Conservation (phyloP, 2,329 filamentous ascomycete genomes). For the Xylaria sp. region DNA sequence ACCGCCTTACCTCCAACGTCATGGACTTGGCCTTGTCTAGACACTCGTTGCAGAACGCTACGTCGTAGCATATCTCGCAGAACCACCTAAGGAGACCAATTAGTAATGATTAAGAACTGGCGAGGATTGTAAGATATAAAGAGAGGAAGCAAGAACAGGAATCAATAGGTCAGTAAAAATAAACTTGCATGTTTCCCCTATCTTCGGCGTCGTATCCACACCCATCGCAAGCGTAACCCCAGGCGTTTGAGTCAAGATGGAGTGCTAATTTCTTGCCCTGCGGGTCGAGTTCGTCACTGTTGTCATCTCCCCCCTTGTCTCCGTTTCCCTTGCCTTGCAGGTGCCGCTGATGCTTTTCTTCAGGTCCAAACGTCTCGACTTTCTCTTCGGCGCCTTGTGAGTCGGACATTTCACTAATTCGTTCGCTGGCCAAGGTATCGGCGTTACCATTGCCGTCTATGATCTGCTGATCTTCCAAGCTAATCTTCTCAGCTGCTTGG, state of each 20-base stretch:
- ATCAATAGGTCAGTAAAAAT: neutral
- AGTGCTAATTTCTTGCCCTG: constrained; percentile 7
- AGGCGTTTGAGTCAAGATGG: constrained; percentile 12
- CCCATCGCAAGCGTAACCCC: constrained; percentile 11
- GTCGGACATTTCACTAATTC: neutral
- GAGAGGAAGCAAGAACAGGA: neutral
- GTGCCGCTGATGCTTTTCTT: neutral
- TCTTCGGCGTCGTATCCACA: constrained; percentile 21
- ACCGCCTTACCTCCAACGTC: constrained; percentile 15
- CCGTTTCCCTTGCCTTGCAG: neutral
- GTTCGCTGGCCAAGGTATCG: neutral
- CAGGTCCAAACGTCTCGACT: neutral
- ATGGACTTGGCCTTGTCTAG: constrained; percentile 17
- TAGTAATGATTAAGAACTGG: neutral
- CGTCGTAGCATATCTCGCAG: constrained; percentile 16
- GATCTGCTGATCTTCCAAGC: neutral
- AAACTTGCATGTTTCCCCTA: constrained; percentile 13
- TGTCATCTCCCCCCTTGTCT: neutral
- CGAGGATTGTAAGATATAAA: neutral
- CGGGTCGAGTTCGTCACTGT: neutral
- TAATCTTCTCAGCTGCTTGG: neutral
- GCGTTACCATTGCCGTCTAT: neutral
- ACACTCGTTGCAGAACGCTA: constrained; percentile 21
- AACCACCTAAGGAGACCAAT: constrained; percentile 18
- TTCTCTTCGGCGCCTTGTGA: neutral